Evolutionary conservation across 2,329 filamentous ascomycete genomes (phyloP).

Genomic region (Harringtonia lauricola): DNA sequence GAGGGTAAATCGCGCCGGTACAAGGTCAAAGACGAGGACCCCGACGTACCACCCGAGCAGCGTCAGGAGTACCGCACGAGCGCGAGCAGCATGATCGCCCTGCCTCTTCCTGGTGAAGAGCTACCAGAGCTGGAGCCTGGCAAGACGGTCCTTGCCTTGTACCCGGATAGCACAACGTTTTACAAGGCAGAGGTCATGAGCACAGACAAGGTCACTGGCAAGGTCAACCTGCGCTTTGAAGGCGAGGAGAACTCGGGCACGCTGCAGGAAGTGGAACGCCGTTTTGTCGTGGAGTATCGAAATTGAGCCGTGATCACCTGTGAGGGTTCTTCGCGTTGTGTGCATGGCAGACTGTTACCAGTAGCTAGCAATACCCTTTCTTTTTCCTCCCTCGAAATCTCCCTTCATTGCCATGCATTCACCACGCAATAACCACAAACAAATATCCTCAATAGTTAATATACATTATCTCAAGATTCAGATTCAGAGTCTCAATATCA

Average conservation of each 20-base stretch:
- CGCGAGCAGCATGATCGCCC: conserved; percentile 66
- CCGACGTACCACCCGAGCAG: conserved; percentile 51
- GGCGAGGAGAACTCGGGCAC: conserved; percentile 65
- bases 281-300: conserved; percentile 67
- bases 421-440: too few species aligned
- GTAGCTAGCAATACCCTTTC: too few species aligned
- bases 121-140: conserved; percentile 53
- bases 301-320: too few species aligned
- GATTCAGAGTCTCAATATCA: too few species aligned
- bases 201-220: conserved; percentile 39
- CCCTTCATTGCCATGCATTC: too few species aligned
- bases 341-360: too few species aligned
- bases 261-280: conserved; percentile 62
- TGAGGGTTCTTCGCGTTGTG: too few species aligned
- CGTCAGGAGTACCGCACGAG: conserved; percentile 60
- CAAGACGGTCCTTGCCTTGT: conserved; percentile 65
- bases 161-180: conserved; percentile 76
- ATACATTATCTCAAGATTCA: too few species aligned
- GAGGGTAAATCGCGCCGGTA: conserved; percentile 70
- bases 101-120: conserved; percentile 46
- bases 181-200: conserved; percentile 76
- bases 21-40: conserved; percentile 70
- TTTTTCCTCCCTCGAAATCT: too few species aligned
- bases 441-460: too few species aligned
- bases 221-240: conserved; percentile 63